A percentile compares a stretch with the other conserved stretches of the same genome.
Conservation (phyloP, 2,329 filamentous ascomycete species). For the Sporothrix dimorphospora region DNA sequence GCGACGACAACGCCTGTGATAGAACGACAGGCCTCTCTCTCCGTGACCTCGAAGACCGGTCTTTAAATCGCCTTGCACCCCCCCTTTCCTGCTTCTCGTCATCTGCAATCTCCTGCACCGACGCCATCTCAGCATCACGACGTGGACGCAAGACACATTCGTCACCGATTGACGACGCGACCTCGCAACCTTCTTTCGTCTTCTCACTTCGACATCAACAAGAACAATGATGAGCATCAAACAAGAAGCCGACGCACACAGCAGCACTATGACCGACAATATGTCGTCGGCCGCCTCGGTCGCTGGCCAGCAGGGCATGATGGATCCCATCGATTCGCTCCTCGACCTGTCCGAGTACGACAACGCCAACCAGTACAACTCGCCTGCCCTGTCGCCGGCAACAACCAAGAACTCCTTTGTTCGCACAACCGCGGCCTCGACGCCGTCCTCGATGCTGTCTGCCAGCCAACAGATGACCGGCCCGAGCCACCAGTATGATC, state of each 20-base stretch:
- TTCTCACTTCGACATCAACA: background rate
- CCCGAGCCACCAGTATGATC: slow-evolving; percentile 92
- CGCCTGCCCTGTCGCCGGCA: slow-evolving; percentile 62
- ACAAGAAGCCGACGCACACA: slow-evolving; percentile 31
- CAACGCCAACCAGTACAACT: slow-evolving; percentile 58
- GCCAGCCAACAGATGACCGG: slow-evolving; percentile 66
- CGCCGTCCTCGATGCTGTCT: slow-evolving; percentile 58
- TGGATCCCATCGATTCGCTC: slow-evolving; percentile 59
- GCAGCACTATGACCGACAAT: slow-evolving; percentile 31
- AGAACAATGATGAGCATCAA: slow-evolving; percentile 31
- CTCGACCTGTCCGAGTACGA: slow-evolving; percentile 68
- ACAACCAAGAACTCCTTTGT: slow-evolving; percentile 57
- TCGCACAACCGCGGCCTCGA: slow-evolving; percentile 46
- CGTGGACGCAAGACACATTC: slow-evolving; percentile 1
- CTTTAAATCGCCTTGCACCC: slow-evolving; percentile 12
- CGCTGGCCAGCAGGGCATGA: slow-evolving; percentile 38
- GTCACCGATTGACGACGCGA: slow-evolving; percentile 14
- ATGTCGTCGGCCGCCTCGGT: slow-evolving; percentile 41
- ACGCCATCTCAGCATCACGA: background rate
- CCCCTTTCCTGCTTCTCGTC: background rate
- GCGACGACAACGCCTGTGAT: background rate
- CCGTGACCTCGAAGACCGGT: background rate
- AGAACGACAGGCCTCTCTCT: background rate
- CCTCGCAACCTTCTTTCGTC: background rate
- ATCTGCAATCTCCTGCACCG: slow-evolving; percentile 3